Conservation (phyloP, 257 asterid genomes). For the Solanum appendiculatum region DNA sequence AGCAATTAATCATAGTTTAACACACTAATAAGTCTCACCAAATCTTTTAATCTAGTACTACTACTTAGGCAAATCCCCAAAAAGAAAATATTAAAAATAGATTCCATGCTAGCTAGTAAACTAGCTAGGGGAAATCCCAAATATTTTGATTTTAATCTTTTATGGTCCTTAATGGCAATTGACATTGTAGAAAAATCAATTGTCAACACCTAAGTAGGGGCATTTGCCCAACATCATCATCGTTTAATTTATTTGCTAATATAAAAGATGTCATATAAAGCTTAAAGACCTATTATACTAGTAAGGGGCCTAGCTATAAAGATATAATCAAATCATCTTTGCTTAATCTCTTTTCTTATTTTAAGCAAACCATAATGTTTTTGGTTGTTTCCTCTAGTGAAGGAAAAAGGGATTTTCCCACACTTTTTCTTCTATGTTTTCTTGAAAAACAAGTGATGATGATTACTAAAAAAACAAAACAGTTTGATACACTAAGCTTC, state of each 20-base stretch:
- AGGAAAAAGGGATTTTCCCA: not conserved
- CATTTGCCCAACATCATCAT: conserved; percentile 17
- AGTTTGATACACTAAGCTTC: fast-evolving
- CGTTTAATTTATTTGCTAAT: conserved; percentile 23
- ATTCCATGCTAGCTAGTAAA: not conserved
- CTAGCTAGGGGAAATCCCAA: not conserved
- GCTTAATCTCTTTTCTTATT: not conserved
- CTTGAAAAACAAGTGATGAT: not conserved
- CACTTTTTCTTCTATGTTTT: not conserved
- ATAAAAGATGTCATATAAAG: conserved; percentile 11
- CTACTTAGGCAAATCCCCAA: not conserved
- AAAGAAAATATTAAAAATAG: not conserved
- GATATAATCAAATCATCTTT: conserved; percentile 14
- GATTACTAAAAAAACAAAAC: not conserved
- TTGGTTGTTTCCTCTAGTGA: not conserved
- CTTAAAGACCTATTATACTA: not conserved
- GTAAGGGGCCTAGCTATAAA: conserved; percentile 1
- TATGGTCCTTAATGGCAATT: not conserved
- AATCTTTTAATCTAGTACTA: not conserved
- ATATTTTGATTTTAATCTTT: not conserved
- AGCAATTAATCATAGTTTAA: conserved; percentile 7
- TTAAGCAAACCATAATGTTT: not conserved
- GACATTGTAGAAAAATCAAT: not conserved
- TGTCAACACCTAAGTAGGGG: not conserved
- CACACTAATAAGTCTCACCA: not conserved